These are phyloP conservation scores for Astrocystis sublimbata DNA, from an alignment of 495 filamentous ascomycete genomes.

Conservation along the genomic window DNA sequence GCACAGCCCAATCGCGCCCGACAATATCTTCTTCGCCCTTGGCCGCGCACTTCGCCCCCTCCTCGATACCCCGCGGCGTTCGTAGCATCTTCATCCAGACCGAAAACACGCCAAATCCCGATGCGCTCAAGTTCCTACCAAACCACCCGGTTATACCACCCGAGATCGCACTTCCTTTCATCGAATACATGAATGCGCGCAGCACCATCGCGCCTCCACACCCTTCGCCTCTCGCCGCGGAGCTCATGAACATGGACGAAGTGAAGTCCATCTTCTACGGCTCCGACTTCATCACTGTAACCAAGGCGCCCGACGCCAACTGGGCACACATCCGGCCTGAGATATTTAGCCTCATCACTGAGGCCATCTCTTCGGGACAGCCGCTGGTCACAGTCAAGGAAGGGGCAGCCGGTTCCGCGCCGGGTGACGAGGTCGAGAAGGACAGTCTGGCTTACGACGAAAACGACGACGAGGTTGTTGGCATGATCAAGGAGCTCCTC, in stretches of 20 bases:
- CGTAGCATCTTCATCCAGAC: slow-evolving; percentile 98
- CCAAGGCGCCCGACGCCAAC: slow-evolving; percentile 79
- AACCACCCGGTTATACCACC: slow-evolving; percentile 79
- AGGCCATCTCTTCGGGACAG: slow-evolving; percentile 80
- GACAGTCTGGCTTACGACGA: slow-evolving; percentile 79
- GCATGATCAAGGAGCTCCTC: slow-evolving; percentile 98
- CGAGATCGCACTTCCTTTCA: slow-evolving; percentile 67
- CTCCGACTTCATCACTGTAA: slow-evolving; percentile 93
- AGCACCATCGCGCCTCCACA: slow-evolving; percentile 85
- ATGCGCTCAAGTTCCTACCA: slow-evolving; percentile 93
- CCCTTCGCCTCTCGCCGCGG: slow-evolving; percentile 87
- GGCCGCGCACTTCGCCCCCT: slow-evolving; percentile 12
- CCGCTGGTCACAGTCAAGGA: slow-evolving; percentile 73
- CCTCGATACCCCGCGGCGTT: slow-evolving; percentile 38
- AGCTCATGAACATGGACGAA: slow-evolving; percentile 87
- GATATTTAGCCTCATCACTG: slow-evolving; percentile 91
- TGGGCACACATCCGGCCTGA: slow-evolving; percentile 97
- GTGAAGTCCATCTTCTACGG: slow-evolving; percentile 95
- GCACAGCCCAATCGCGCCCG: slow-evolving; percentile 30
- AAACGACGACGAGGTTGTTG: slow-evolving; percentile 87
- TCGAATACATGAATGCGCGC: slow-evolving; percentile 88
- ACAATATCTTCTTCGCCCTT: slow-evolving; percentile 7
- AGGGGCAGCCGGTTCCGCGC: slow-evolving; percentile 35
- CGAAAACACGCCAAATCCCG: slow-evolving; percentile 84
- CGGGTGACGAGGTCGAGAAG: slow-evolving; percentile 38